Evolutionary conservation across 495 filamentous ascomycete species (phyloP), one percentile per base, ranked within the genome.

Genomic region (Articulospora tetracladia): DNA sequence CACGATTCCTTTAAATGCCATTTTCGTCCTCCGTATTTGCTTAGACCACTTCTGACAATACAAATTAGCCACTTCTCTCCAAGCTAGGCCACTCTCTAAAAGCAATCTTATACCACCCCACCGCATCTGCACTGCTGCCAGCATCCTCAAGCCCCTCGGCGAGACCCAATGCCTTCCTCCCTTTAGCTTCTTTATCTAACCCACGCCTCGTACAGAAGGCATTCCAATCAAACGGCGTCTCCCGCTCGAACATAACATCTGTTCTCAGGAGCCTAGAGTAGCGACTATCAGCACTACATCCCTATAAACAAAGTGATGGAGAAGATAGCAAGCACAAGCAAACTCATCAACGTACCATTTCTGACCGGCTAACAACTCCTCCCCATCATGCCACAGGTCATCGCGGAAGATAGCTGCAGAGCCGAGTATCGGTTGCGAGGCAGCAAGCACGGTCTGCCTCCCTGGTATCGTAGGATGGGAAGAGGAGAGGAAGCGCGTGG

Each of bases 401-500:
- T 58, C 46, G 11, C 54, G 46, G 54, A 62, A 62, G 24, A 62
- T n/a, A 1, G 20, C 1, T 15, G 60, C 60, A n/a, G 26, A 25
- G 2, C 60, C 60, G 3, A 47, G 46, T 1, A 36, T 19, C 1
- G 60, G 60, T 36, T 52, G 60, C 26, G 51, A 36, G 2, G 25
- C 10, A 1, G 17, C 0, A 4, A 62, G 15, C 2, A 55, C 51
- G 36, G 51, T 53, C 25, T 17, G 22, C 22, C 12, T 41, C 22
- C 10, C 11, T 4, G 10, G 30, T 3, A 36, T 15, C 25, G 22
- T 50, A 1, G 51, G 25, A 13, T 51, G 39, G 3, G 44, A 24
- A 25, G 52, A 61, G 24, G 58, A 50, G 12, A 62, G 27, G 54
- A 62, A 57, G 25, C 60, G 53, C 13, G 60, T 62, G 2, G 47